phyloP scores from a whole-genome alignment of 2,329 filamentous ascomycete genomes.

The Cladosporium oxysporum region DNA sequence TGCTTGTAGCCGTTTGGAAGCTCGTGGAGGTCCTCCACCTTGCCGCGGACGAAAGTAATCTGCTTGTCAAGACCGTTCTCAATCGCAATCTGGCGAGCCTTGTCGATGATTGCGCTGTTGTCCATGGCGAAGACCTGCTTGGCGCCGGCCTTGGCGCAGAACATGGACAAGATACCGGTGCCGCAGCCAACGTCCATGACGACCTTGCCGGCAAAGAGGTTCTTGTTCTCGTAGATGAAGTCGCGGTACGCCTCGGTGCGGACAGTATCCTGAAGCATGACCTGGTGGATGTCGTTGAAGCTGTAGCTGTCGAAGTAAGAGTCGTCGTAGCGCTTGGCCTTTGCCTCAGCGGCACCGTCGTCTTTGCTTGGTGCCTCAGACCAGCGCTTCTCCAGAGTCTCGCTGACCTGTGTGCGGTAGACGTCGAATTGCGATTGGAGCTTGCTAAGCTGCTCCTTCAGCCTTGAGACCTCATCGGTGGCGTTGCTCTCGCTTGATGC shows the following conservation, averaged over 20 bases:
- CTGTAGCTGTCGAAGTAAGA: slow-evolving; percentile 33
- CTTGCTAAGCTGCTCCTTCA: slow-evolving; percentile 26
- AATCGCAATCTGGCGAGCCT: slow-evolving; percentile 81
- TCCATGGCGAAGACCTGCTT: slow-evolving; percentile 87
- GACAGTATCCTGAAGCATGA: slow-evolving; percentile 88
- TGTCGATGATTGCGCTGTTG: slow-evolving; percentile 85
- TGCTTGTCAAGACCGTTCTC: slow-evolving; percentile 72
- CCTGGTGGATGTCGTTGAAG: slow-evolving; percentile 73
- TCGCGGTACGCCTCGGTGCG: slow-evolving; percentile 91
- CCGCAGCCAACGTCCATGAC: slow-evolving; percentile 87
- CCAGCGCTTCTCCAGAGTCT: slow-evolving; percentile 32
- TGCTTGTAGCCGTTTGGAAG: slow-evolving; percentile 66
- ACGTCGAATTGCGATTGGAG: slow-evolving; percentile 27
- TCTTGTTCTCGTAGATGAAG: slow-evolving; percentile 90
- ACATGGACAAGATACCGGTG: slow-evolving; percentile 88
- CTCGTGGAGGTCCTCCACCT: slow-evolving; percentile 76
- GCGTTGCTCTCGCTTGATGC: slow-evolving; percentile 5
- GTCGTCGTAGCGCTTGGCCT: slow-evolving; percentile 27
- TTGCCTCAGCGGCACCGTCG: slow-evolving; percentile 21
- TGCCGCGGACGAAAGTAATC: slow-evolving; percentile 80
- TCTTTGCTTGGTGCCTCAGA: slow-evolving; percentile 23
- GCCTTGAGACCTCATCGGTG: slow-evolving; percentile 22
- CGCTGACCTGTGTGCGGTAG: slow-evolving; percentile 29
- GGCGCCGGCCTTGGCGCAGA: slow-evolving; percentile 88
- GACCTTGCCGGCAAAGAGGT: slow-evolving; percentile 80